Evolutionary conservation across 371 early-diverging fungal genomes (phyloP).

Genomic region (Umbelopsis sp.): DNA sequence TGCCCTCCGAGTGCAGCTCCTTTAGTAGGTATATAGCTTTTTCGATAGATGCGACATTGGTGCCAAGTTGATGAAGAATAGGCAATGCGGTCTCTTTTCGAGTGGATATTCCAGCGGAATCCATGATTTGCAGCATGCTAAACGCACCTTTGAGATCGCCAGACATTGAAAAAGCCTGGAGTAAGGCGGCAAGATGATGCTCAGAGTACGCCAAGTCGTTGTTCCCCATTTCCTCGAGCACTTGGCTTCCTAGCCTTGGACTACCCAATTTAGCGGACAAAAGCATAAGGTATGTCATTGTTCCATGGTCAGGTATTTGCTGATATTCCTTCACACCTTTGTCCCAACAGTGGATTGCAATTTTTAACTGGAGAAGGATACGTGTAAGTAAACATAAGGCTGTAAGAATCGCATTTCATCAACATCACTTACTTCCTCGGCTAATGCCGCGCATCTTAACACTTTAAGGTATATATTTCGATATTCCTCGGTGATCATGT

Average conservation of each 20-base stretch:
- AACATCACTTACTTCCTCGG: slow-evolving; percentile 43
- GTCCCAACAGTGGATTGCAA: slow-evolving; percentile 47
- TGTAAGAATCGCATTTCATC: too few relatives aligned
- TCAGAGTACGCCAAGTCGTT: slow-evolving; percentile 53
- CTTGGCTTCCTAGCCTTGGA: slow-evolving; percentile 53
- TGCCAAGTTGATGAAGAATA: slow-evolving; percentile 26
- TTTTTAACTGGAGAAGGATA: slow-evolving; percentile 37
- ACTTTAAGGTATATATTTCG: slow-evolving; percentile 35
- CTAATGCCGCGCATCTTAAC: slow-evolving; percentile 50
- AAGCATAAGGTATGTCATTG: slow-evolving; percentile 55
- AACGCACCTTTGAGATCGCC: slow-evolving; percentile 60
- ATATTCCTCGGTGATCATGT: slow-evolving; percentile 33
- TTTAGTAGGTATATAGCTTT: slow-evolving; percentile 46
- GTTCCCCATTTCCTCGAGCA: slow-evolving; percentile 50
- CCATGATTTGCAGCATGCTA: slow-evolving; percentile 60
- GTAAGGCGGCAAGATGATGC: slow-evolving; percentile 65
- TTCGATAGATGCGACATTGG: slow-evolving; percentile 36
- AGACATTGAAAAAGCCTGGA: slow-evolving; percentile 62
- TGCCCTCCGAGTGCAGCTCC: slow-evolving; percentile 27
- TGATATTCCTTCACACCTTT: slow-evolving; percentile 41
- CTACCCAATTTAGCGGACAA: slow-evolving; percentile 64
- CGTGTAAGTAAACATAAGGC: too few relatives aligned
- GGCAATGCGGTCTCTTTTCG: slow-evolving; percentile 40
- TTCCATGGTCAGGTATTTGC: slow-evolving; percentile 62
- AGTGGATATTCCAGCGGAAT: slow-evolving; percentile 51